A percentile compares a stretch with the other conserved stretches of the same genome.
Evolutionary conservation across 2,329 filamentous ascomycete species (phyloP).

Genomic region (Phoma sp.): DNA sequence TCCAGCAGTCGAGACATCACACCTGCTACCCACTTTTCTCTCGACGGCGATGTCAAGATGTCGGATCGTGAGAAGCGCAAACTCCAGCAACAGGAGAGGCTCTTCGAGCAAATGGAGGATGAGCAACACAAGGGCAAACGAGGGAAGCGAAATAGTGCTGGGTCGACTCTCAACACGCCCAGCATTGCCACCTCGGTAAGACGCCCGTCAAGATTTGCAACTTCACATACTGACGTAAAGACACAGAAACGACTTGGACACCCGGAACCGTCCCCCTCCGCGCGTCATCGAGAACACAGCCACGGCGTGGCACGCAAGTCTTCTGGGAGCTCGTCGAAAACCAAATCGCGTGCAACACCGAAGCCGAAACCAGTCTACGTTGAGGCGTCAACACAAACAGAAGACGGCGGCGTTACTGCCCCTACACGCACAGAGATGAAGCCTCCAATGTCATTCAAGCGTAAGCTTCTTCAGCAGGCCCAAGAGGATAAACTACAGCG

Average conservation of each 20-base stretch:
- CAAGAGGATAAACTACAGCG: slow-evolving; percentile 46
- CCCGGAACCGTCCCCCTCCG: slow-evolving; percentile 45
- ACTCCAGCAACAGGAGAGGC: slow-evolving; percentile 66
- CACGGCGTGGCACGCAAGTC: slow-evolving; percentile 45
- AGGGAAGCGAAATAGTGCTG: slow-evolving; percentile 63
- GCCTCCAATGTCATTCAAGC: slow-evolving; percentile 45
- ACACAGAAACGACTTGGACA: slow-evolving; percentile 47
- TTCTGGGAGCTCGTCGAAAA: slow-evolving; percentile 50
- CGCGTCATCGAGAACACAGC: slow-evolving; percentile 43
- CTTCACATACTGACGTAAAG: slow-evolving; percentile 27
- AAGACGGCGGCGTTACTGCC: slow-evolving; percentile 20
- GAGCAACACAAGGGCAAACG: slow-evolving; percentile 59
- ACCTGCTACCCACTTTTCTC: slow-evolving; percentile 60
- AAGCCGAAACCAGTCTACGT: slow-evolving; percentile 43
- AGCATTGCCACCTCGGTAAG: slow-evolving; percentile 53
- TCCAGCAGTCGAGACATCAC: slow-evolving; percentile 67
- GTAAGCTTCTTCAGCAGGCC: slow-evolving; percentile 46
- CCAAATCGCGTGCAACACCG: slow-evolving; percentile 34
- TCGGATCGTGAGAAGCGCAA: slow-evolving; percentile 68
- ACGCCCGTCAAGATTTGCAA: slow-evolving; percentile 15
- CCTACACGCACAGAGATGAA: slow-evolving; percentile 27
- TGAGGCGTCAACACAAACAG: slow-evolving; percentile 44
- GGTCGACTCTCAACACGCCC: slow-evolving; percentile 59
- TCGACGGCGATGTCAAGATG: slow-evolving; percentile 57
- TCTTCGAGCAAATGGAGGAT: slow-evolving; percentile 67